Base-by-base conservation (phyloP, 208 protist genomes). In the Herpetomonas samuelpessoai region DNA sequence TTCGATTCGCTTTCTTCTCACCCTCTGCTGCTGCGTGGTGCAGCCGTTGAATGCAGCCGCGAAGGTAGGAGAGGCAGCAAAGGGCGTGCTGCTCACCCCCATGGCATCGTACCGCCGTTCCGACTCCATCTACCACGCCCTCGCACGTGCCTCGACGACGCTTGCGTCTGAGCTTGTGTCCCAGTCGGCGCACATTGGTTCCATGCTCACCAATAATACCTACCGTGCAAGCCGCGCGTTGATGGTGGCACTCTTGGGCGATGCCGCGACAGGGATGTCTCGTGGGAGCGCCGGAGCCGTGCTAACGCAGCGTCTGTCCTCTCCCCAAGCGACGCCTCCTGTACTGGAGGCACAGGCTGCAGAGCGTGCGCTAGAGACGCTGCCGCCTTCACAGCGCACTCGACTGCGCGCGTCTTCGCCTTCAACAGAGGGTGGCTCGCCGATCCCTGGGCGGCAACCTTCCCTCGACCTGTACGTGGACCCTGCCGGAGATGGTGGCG, bases 31-130 rank as follows among this genome's bases (percentile, higher is more conserved):
- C 47, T 86, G 83, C 52, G 76, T 60, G 10, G 51, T 86, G 58
- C 75, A 81, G 54, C 83, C 79, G 22, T 67, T 90, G 31, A 67
- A 71, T 6, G 56, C 81, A 1, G 76, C 70, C 26, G 75, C 72
- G 28, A 74, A 71, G 52, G 65, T 88, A 22, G 75, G 77, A 19
- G 51, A 71, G 35, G 81, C 81, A 25, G 71, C 78, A 22, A 56
- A 55, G 14, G 69, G 68, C 0, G 39, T 88, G 18, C 53, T 88
- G 25, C 71, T 85, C 55, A 56, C 78, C 19, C 81, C 81, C 6
- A 60, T 88, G 9, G 67, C 67, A 18, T 61, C 74, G 30, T 76
- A 80, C 50, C 67, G 65, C 21, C 56, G 61, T 18, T 57, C 62
- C 41, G 59, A 53, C n/a, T 61, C 63, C 19, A 6, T 56, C 31